Conservation (phyloP, 177 flowering plant species). For the Vitis hybrid region DNA sequence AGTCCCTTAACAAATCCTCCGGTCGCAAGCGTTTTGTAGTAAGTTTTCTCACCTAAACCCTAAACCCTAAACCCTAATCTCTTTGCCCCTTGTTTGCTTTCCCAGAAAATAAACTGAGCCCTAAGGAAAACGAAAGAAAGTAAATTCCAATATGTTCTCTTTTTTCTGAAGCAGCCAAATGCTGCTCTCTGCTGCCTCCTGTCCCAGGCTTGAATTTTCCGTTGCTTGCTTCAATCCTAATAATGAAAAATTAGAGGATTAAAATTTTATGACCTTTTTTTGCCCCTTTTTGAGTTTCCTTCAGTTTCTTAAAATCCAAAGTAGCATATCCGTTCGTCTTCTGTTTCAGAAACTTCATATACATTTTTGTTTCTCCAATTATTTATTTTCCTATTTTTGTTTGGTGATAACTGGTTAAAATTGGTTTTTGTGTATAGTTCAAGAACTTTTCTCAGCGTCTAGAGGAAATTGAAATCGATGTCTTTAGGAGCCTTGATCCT, state of each 20-base stretch:
- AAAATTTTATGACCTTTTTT: too few relatives aligned
- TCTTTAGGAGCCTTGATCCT: constrained; percentile 62
- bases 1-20: constrained; percentile 66
- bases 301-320: too few relatives aligned
- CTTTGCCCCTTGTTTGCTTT: neutral
- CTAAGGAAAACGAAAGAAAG: neutral
- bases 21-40: constrained; percentile 78
- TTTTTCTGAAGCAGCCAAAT: too few relatives aligned
- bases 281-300: too few relatives aligned
- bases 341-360: too few relatives aligned
- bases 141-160: too few relatives aligned
- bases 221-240: too few relatives aligned
- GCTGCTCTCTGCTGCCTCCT: too few relatives aligned
- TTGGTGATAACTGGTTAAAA: neutral
- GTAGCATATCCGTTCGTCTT: too few relatives aligned
- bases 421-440: constrained; percentile 47
- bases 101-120: neutral
- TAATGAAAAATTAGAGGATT: too few relatives aligned
- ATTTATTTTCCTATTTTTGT: neutral
- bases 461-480: constrained; percentile 72
- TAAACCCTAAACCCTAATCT: neutral
- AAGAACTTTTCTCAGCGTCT: constrained; percentile 63
- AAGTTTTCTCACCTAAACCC: constrained; percentile 16
- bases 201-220: too few relatives aligned
- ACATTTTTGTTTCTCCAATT: neutral